Conservation (phyloP, 1,284 basidiomycete genomes). For the Farysia itapuensis region DNA sequence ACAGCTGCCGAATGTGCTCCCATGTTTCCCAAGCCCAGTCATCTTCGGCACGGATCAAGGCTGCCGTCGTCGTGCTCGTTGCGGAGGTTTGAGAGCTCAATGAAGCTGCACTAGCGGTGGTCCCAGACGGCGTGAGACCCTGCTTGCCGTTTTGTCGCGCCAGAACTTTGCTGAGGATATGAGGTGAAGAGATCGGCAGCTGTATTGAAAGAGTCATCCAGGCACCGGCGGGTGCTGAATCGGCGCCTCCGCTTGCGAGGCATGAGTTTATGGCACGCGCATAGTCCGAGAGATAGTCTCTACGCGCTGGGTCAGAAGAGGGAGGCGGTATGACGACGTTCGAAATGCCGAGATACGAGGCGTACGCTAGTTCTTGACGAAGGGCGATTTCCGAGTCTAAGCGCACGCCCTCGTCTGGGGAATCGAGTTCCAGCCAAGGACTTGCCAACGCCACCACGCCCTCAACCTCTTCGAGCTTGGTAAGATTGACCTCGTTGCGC, state of each 20-base stretch:
- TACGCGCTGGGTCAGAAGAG: constrained; percentile 66
- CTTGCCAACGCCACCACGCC: constrained; percentile 76
- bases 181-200: constrained; percentile 52
- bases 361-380: constrained; percentile 88
- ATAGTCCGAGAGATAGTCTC: constrained; percentile 82
- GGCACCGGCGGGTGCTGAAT: constrained; percentile 34
- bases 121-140: constrained; percentile 23
- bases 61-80: constrained; percentile 24
- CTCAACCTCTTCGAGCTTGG: constrained; percentile 81
- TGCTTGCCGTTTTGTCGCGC: constrained; percentile 25
- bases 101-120: constrained; percentile 22
- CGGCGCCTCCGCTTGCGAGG: constrained; percentile 39
- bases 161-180: constrained; percentile 39
- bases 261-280: constrained; percentile 72
- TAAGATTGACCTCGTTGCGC: constrained; percentile 84
- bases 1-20: constrained; percentile 87
- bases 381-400: constrained; percentile 95
- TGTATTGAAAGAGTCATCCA: constrained; percentile 52
- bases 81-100: constrained; percentile 25
- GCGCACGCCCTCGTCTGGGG: constrained; percentile 87
- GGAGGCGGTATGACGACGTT: constrained; percentile 87
- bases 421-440: constrained; percentile 94
- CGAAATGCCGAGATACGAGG: constrained; percentile 84
- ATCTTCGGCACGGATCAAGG: constrained; percentile 72
- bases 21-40: constrained; percentile 84